Evolutionary conservation across 495 filamentous ascomycete species (phyloP).

Genomic region (Penicillium coffeae): DNA sequence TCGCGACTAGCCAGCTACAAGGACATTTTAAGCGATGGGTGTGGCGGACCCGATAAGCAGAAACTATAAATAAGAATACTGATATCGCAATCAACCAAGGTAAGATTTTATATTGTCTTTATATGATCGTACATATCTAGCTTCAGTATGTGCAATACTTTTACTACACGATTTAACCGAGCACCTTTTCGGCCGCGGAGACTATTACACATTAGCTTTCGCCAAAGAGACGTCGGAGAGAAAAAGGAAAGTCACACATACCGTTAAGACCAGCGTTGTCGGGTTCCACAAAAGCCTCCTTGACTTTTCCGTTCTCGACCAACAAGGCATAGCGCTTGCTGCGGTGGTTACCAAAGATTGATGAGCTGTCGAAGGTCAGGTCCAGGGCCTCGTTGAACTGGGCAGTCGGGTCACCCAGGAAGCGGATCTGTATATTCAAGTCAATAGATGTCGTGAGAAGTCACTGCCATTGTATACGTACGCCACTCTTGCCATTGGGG

Average conservation of each 20-base stretch:
- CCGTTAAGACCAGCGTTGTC: slow-evolving; percentile 88
- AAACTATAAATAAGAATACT: neutral
- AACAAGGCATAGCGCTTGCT: slow-evolving; percentile 87
- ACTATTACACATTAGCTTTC: slow-evolving; percentile 38
- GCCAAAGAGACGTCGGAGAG: slow-evolving; percentile 5
- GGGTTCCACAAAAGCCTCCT: slow-evolving; percentile 74
- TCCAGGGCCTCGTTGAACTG: slow-evolving; percentile 83
- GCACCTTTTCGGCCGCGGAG: slow-evolving; percentile 68
- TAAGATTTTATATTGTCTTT: neutral
- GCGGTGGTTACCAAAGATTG: slow-evolving; percentile 81
- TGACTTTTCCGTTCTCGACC: slow-evolving; percentile 74
- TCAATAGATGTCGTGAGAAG: neutral
- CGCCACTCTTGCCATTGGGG: slow-evolving; percentile 64
- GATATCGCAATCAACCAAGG: neutral
- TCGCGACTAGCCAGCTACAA: neutral
- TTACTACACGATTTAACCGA: slow-evolving; percentile 44
- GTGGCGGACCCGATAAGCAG: neutral
- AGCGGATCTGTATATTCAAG: slow-evolving; percentile 60
- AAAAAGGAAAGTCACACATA: slow-evolving; percentile 34
- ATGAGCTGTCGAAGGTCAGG: slow-evolving; percentile 72
- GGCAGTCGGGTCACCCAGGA: slow-evolving; percentile 83
- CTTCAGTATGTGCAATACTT: slow-evolving; percentile 2
- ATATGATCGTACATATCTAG: neutral
- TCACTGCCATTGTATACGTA: slow-evolving; percentile 44
- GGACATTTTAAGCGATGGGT: neutral